Conservation (phyloP, 2,329 filamentous ascomycete genomes). For the Apiospora phragmitis region DNA sequence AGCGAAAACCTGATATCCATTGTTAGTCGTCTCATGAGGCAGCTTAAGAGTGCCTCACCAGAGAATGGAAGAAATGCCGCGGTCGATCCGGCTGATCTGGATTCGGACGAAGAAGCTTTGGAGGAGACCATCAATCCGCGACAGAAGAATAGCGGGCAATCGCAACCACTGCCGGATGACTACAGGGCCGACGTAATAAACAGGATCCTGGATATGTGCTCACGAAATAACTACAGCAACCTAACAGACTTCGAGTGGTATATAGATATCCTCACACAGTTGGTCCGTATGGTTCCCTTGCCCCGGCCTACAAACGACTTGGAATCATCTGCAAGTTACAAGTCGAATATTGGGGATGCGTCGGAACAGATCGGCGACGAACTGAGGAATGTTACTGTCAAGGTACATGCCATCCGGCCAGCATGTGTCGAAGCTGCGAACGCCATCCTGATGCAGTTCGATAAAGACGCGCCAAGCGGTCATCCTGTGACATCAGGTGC, state of each 20-base stretch:
- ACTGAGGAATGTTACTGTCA: constrained; percentile 85
- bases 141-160: constrained; percentile 38
- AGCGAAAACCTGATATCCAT: constrained; percentile 81
- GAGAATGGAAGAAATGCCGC: constrained; percentile 45
- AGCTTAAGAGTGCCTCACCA: constrained; percentile 69
- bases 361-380: constrained; percentile 79
- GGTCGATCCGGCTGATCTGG: constrained; percentile 46
- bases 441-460: constrained; percentile 64
- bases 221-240: constrained; percentile 82
- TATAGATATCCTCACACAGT: constrained; percentile 82
- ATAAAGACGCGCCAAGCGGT: constrained; percentile 50
- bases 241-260: constrained; percentile 97
- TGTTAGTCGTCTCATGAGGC: constrained; percentile 83
- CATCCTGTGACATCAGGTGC: constrained; percentile 64
- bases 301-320: constrained; percentile 40
- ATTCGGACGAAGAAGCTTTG: constrained; percentile 54
- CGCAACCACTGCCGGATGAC: constrained; percentile 74
- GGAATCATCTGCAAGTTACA: constrained; percentile 29
- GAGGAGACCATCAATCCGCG: constrained; percentile 37
- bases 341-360: constrained; percentile 45
- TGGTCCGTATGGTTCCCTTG: constrained; percentile 71
- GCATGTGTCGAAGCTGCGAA: constrained; percentile 85
- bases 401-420: constrained; percentile 79
- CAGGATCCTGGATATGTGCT: constrained; percentile 85
- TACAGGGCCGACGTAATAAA: constrained; percentile 83